Evolutionary conservation across 768 basidiomycete species (phyloP).

Genomic region (Pisolithus orientalis): DNA sequence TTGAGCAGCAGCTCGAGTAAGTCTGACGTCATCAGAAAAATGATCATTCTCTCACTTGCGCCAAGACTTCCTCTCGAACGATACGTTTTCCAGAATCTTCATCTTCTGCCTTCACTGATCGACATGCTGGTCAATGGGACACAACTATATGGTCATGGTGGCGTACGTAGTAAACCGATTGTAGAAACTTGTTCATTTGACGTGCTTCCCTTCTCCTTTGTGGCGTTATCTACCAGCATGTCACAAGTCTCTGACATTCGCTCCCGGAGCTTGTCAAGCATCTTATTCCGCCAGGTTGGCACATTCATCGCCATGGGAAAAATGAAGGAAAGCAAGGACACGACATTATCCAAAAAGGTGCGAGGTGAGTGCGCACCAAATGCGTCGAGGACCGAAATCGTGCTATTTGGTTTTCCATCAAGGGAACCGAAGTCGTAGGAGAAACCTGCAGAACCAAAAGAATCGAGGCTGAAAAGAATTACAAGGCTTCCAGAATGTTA

Average conservation of each 20-base stretch:
- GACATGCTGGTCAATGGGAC: neutral
- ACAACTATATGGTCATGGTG: too few species aligned
- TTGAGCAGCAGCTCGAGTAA: neutral
- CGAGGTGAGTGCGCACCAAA: slow-evolving; percentile 15
- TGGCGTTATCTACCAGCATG: too few species aligned
- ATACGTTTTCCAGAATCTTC: slow-evolving; percentile 18
- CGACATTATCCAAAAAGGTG: slow-evolving; percentile 1
- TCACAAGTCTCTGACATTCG: too few species aligned
- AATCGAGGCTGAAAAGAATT: slow-evolving; percentile 31
- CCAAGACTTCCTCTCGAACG: slow-evolving; percentile 20
- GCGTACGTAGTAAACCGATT: too few species aligned
- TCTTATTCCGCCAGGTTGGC: neutral
- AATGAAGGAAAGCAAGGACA: slow-evolving; percentile 28
- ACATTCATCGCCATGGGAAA: slow-evolving; percentile 9
- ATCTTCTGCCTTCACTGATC: slow-evolving; percentile 32
- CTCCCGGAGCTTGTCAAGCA: too few species aligned
- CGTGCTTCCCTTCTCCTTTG: slow-evolving; percentile 10
- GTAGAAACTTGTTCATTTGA: too few species aligned
- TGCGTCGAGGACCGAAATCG: slow-evolving; percentile 10
- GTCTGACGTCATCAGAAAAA: neutral
- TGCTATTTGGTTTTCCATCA: slow-evolving; percentile 27
- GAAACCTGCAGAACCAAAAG: slow-evolving; percentile 40
- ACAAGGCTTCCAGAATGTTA: neutral
- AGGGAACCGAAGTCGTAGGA: slow-evolving; percentile 39
- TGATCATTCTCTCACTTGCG: slow-evolving; percentile 8